These are phyloP conservation scores for Gracilaria vermiculophylla DNA, from an alignment of 23 red algal genomes.

Conservation along the genomic window DNA sequence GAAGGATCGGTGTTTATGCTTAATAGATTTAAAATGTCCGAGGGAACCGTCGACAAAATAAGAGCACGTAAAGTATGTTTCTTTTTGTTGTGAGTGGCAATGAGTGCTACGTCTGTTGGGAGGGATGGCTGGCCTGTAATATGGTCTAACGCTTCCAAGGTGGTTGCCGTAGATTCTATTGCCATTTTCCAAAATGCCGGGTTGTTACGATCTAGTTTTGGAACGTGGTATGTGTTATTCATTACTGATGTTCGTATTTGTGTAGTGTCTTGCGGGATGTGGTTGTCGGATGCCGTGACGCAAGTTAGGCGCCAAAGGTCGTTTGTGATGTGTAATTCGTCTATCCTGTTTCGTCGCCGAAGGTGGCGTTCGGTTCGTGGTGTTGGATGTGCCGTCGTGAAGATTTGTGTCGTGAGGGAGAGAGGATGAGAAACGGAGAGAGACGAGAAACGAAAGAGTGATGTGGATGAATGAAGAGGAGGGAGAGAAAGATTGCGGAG, in stretches of 20 bases:
- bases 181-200: slow-evolving; percentile 24
- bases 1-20: too few species aligned
- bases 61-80: background rate
- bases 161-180: background rate
- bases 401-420: too few species aligned
- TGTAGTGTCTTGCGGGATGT: background rate
- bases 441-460: too few species aligned
- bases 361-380: too few species aligned
- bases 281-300: background rate
- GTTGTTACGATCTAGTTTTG: slow-evolving; percentile 9
- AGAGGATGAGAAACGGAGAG: too few species aligned
- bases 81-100: background rate
- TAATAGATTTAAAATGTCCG: slow-evolving; percentile 1
- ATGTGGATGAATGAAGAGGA: too few species aligned
- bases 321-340: background rate
- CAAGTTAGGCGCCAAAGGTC: background rate
- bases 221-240: slow-evolving; percentile 7
- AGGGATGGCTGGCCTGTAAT: background rate
- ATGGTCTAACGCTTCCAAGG: background rate
- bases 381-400: too few species aligned
- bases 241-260: background rate
- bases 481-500: too few species aligned
- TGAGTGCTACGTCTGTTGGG: background rate
- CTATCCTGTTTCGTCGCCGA: too few species aligned
- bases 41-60: slow-evolving; percentile 1